A percentile compares a stretch with the other conserved stretches of the same genome.
phyloP scores from a whole-genome alignment of 225 moss, liverwort and hornwort genomes.

The Sphagnum contortum region DNA sequence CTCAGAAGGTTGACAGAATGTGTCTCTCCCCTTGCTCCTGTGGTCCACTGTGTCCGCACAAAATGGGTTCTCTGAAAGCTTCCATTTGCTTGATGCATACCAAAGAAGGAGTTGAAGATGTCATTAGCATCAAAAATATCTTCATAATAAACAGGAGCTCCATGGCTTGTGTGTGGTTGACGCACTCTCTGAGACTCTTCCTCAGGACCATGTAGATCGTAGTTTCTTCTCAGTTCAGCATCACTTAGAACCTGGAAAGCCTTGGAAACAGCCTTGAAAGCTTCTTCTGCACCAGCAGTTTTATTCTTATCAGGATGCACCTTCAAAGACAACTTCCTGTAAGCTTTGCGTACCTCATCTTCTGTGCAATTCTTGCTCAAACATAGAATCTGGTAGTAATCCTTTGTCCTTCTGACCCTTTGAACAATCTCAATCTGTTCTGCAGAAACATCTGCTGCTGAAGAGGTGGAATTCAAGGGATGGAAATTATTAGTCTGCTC shows the following conservation, averaged over 20 bases:
- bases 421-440: slow-evolving; percentile 78
- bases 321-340: slow-evolving; percentile 92
- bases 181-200: slow-evolving; percentile 44
- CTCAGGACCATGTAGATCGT: slow-evolving; percentile 82
- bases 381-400: slow-evolving; percentile 86
- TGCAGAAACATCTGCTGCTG: slow-evolving; percentile 19
- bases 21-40: slow-evolving; percentile 25
- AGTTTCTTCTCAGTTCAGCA: slow-evolving; percentile 78
- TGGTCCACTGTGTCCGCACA: slow-evolving; percentile 36
- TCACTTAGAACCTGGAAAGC: slow-evolving; percentile 77
- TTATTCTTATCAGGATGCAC: slow-evolving; percentile 99
- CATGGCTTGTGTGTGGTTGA: slow-evolving; percentile 8
- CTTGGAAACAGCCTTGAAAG: slow-evolving; percentile 90
- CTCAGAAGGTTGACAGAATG: slow-evolving; percentile 63
- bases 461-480: slow-evolving; percentile 29
- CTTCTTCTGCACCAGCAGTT: slow-evolving; percentile 82
- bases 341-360: slow-evolving; percentile 84
- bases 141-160: slow-evolving; percentile 47
- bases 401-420: slow-evolving; percentile 78
- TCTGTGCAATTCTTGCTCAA: slow-evolving; percentile 82
- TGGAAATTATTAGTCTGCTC: slow-evolving; percentile 59
- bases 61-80: slow-evolving; percentile 75
- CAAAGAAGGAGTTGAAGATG: slow-evolving; percentile 98
- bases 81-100: slow-evolving; percentile 72
- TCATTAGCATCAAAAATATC: slow-evolving; percentile 92